Evolutionary conservation across 805 yeast genomes (phyloP).

Genomic region (Debaryomyces maramus): DNA sequence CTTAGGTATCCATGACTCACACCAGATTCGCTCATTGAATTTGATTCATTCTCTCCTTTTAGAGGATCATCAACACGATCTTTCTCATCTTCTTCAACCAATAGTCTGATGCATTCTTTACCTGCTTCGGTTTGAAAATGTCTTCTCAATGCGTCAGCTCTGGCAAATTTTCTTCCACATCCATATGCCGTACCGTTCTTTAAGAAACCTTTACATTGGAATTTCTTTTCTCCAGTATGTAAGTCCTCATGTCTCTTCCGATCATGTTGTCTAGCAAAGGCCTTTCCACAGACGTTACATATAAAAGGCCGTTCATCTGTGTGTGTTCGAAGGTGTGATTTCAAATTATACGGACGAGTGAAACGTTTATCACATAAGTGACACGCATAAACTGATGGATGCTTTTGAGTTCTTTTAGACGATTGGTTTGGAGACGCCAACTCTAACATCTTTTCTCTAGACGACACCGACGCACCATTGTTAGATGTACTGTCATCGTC

Average conservation of each 20-base stretch:
- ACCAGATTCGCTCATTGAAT: neutral
- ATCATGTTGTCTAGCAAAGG: constrained; percentile 57
- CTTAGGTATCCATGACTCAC: constrained; percentile 15
- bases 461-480: constrained; percentile 18
- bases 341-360: constrained; percentile 89
- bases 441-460: constrained; percentile 62
- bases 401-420: constrained; percentile 61
- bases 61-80: constrained; percentile 18
- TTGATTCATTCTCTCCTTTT: constrained; percentile 6
- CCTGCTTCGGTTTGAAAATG: constrained; percentile 51
- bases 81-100: constrained; percentile 42
- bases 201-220: constrained; percentile 66
- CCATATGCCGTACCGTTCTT: constrained; percentile 54
- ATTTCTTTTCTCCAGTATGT: constrained; percentile 75
- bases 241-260: constrained; percentile 50
- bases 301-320: constrained; percentile 79
- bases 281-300: constrained; percentile 74
- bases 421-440: constrained; percentile 59
- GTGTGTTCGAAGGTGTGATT: constrained; percentile 89
- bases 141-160: constrained; percentile 46
- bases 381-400: constrained; percentile 76
- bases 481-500: constrained; percentile 24
- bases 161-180: constrained; percentile 46
- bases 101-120: constrained; percentile 38
- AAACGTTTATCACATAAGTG: constrained; percentile 81